Conservation (phyloP, 371 early-diverging fungal genomes). For the Mucor lusitanicus region DNA sequence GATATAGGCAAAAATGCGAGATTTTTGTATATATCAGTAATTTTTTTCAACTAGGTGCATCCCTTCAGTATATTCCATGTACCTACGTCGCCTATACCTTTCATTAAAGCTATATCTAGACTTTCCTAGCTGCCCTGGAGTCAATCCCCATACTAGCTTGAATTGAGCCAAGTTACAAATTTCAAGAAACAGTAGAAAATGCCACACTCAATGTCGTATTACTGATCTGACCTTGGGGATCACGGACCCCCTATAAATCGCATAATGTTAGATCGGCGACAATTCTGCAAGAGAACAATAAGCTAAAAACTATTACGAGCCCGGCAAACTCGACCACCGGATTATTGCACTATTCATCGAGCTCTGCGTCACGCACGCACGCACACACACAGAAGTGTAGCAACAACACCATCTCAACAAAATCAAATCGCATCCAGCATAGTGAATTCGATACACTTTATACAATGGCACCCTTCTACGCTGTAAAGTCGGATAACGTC, state of each 20-base stretch:
- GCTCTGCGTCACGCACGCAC: not conserved
- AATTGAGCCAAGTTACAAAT: no score
- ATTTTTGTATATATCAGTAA: no score
- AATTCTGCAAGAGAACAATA: not conserved
- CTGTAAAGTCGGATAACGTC: slow-evolving; percentile 52
- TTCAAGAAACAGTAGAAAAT: no score
- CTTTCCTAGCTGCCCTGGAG: no score
- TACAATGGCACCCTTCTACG: slow-evolving; percentile 51
- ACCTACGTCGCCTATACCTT: no score
- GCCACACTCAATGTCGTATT: not conserved
- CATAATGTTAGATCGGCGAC: not conserved
- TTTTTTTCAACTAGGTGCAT: no score
- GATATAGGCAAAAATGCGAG: no score
- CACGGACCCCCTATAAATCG: not conserved
- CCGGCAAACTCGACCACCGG: not conserved
- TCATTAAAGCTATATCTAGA: no score
- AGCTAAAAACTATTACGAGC: not conserved
- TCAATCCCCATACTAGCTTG: no score
- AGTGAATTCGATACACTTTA: slow-evolving; percentile 5
- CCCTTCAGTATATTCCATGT: no score
- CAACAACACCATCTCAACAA: not conserved
- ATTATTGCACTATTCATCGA: not conserved
- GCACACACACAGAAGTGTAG: not conserved
- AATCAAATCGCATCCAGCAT: not conserved
- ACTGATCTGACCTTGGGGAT: not conserved